Conservation (phyloP, 345 rosid genomes). For the Arabidopsis suecica region DNA sequence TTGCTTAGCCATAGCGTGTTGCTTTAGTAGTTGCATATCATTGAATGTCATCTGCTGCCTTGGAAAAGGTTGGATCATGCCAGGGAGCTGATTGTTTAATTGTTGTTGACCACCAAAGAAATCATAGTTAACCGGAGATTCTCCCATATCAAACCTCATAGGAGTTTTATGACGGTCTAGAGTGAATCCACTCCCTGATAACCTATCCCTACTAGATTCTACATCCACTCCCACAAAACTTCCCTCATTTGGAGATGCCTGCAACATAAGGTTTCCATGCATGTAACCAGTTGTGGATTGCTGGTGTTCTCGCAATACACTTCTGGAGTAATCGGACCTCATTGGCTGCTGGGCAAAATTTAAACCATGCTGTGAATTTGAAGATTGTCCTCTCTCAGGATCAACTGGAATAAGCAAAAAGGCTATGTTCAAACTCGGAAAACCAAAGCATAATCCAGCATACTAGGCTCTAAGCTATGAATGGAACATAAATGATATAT, state of each 20-base stretch:
- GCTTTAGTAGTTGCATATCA: constrained; percentile 83
- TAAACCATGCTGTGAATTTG: constrained; percentile 59
- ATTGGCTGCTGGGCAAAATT: constrained; percentile 53
- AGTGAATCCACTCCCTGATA: constrained; percentile 59
- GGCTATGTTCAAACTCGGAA: neutral
- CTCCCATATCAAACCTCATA: constrained; percentile 58
- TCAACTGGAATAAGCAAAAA: constrained; percentile 57
- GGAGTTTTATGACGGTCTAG: constrained; percentile 56
- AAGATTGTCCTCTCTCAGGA: constrained; percentile 59
- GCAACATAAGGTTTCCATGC: constrained; percentile 60
- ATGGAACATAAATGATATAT: neutral
- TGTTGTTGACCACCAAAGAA: constrained; percentile 77
- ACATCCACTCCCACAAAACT: constrained; percentile 67
- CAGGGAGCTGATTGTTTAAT: constrained; percentile 61
- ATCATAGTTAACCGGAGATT: constrained; percentile 70
- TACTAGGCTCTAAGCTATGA: constrained; percentile 15
- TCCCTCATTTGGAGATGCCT: constrained; percentile 58
- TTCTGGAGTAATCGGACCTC: constrained; percentile 61
- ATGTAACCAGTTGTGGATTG: constrained; percentile 61
- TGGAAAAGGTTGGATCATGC: constrained; percentile 64
- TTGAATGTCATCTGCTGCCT: constrained; percentile 72
- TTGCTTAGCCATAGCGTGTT: constrained; percentile 65
- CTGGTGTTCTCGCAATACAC: constrained; percentile 59
- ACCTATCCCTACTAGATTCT: constrained; percentile 58
- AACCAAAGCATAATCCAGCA: constrained; percentile 22